Percentiles rank a stretch among this genome's conserved stretches.
Conservation (phyloP, 2,329 filamentous ascomycete genomes). For the Parastagonospora avenae region DNA sequence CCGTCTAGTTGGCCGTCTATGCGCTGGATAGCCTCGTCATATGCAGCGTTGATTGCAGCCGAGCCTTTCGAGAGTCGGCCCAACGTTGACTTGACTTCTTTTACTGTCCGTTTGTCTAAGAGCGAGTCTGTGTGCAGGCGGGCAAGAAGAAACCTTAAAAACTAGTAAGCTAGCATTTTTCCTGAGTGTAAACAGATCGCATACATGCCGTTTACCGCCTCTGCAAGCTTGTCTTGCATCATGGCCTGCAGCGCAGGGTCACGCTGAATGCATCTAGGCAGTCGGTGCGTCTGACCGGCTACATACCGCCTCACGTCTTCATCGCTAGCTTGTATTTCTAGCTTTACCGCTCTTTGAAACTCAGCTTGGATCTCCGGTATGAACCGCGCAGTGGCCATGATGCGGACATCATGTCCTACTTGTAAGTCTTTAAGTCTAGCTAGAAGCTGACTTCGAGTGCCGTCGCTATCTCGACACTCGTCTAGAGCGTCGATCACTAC, state of each 20-base stretch:
- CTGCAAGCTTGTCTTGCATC: background rate
- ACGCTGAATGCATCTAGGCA: background rate
- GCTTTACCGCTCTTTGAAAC: background rate
- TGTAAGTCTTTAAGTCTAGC: background rate
- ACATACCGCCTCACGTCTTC: background rate
- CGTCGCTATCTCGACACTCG: background rate
- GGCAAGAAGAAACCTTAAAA: background rate
- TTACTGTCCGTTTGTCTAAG: background rate
- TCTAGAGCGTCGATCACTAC: background rate
- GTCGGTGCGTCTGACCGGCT: background rate
- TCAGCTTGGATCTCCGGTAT: background rate
- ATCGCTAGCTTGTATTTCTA: background rate
- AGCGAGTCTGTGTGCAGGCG: background rate
- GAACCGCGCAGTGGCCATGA: background rate
- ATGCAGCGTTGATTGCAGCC: background rate
- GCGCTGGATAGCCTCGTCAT: background rate
- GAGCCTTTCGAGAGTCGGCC: background rate
- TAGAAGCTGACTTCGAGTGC: background rate
- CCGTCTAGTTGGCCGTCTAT: background rate
- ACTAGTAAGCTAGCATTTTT: too few species aligned
- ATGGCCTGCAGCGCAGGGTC: background rate
- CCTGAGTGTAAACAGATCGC: too few species aligned
- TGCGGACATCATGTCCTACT: background rate
- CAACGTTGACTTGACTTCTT: background rate
- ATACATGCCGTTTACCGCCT: background rate